These are phyloP conservation scores for Asterionellopsis glacialis DNA, from an alignment of 108 stramenopile species.

Conservation along the genomic window DNA sequence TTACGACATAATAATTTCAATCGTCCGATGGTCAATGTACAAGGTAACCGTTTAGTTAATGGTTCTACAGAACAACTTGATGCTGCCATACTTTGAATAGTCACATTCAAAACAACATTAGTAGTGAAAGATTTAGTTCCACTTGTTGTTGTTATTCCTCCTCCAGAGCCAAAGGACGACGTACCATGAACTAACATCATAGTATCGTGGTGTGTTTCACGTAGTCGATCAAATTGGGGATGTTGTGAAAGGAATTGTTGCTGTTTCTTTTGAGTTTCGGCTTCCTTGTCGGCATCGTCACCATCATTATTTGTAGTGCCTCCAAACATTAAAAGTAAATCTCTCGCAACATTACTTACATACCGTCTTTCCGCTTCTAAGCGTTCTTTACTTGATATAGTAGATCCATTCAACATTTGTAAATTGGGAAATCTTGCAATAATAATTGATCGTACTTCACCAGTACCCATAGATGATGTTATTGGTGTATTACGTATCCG, in stretches of 20 bases:
- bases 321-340: constrained; percentile 22
- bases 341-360: constrained; percentile 56
- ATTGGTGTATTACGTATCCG: constrained; percentile 71
- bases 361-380: constrained; percentile 81
- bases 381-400: constrained; percentile 59
- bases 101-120: constrained; percentile 61
- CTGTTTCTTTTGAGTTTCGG: too few species aligned
- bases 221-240: constrained; percentile 48
- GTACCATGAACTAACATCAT: constrained; percentile 27
- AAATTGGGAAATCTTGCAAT: constrained; percentile 73
- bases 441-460: constrained; percentile 58
- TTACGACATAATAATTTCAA: constrained; percentile 75
- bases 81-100: constrained; percentile 65
- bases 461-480: constrained; percentile 58
- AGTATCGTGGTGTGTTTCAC: constrained; percentile 50
- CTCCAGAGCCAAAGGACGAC: neutral
- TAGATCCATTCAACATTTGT: constrained; percentile 65
- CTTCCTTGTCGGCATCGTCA: neutral
- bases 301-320: neutral
- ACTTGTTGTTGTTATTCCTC: constrained; percentile 2
- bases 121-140: constrained; percentile 8
- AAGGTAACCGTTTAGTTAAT: constrained; percentile 62
- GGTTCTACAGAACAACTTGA: constrained; percentile 73
- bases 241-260: constrained; percentile 13
- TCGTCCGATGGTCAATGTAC: constrained; percentile 64